phyloP scores from a whole-genome alignment of 1,139 yeast genomes.

The Saccharomyces hybrid region DNA sequence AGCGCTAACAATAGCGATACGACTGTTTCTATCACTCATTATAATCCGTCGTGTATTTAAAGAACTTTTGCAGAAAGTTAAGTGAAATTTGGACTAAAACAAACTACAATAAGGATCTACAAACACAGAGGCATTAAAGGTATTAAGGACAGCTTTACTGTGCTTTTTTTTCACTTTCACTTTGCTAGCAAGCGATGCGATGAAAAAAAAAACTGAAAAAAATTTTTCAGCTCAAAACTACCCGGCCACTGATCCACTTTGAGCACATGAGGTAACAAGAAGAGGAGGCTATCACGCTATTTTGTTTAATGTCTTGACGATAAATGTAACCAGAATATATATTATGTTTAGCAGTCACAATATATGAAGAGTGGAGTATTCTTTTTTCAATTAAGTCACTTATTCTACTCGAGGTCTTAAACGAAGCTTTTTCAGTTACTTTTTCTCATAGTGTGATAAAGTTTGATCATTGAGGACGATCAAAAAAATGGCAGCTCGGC shows the following conservation, averaged over 20 bases:
- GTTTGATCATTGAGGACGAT: too few species aligned
- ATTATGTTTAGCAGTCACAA: too few species aligned
- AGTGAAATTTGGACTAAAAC: not conserved
- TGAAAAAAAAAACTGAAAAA: constrained; percentile 5
- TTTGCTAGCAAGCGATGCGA: constrained; percentile 2
- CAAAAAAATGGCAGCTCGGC: too few species aligned
- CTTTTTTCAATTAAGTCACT: too few species aligned
- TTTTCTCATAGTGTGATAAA: too few species aligned
- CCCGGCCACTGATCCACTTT: not conserved
- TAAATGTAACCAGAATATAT: too few species aligned
- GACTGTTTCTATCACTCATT: constrained; percentile 58
- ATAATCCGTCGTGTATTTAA: constrained; percentile 1
- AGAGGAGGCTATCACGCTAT: too few species aligned
- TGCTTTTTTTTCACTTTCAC: not conserved
- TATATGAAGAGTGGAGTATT: too few species aligned
- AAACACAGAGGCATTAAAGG: not conserved
- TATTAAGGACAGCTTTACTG: not conserved
- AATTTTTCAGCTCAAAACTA: constrained; percentile 7
- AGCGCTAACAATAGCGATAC: constrained; percentile 89
- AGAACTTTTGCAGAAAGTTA: not conserved
- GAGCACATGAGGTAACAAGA: not conserved
- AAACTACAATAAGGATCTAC: not conserved
- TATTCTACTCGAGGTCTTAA: too few species aligned
- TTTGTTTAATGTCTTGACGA: too few species aligned
- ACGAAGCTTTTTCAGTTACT: too few species aligned